These are phyloP conservation scores for Naematelia aurantialba DNA, from an alignment of 768 basidiomycete species.

Conservation along the genomic window DNA sequence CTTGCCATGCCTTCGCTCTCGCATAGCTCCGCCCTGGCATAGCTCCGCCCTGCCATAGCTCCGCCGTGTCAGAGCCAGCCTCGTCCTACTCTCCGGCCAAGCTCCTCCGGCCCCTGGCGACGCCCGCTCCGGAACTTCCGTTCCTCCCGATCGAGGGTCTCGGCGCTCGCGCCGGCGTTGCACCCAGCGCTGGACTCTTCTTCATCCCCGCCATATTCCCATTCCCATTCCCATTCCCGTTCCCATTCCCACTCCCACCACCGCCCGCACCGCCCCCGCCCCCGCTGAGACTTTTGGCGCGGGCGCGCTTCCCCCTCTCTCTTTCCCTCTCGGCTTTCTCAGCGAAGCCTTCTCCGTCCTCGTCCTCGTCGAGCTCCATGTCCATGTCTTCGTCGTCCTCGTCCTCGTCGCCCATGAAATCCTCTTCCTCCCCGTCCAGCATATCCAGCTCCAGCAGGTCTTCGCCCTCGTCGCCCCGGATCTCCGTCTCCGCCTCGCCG, in stretches of 20 bases:
- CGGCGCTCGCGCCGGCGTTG: not conserved
- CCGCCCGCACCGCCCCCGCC: too few relatives aligned
- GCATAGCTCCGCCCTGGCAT: too few relatives aligned
- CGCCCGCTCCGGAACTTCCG: not conserved
- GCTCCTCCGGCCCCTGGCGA: not conserved
- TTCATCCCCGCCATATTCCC: too few relatives aligned
- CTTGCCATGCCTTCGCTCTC: too few relatives aligned
- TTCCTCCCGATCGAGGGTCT: not conserved
- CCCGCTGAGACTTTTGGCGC: not conserved
- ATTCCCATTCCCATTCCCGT: too few relatives aligned
- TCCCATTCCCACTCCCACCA: too few relatives aligned
- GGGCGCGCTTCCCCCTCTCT: slow-evolving; percentile 4
- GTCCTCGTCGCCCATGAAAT: slow-evolving; percentile 17
- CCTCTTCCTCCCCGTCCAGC: slow-evolving; percentile 52
- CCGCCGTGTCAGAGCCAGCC: too few relatives aligned
- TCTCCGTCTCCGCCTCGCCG: slow-evolving; percentile 1
- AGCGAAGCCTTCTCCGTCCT: slow-evolving; percentile 35
- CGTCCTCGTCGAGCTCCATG: slow-evolving; percentile 46
- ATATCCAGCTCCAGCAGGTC: slow-evolving; percentile 48
- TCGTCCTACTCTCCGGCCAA: not conserved
- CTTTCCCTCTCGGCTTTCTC: not conserved
- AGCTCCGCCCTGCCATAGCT: too few relatives aligned
- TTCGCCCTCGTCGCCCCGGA: slow-evolving; percentile 53
- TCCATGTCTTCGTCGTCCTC: slow-evolving; percentile 38
- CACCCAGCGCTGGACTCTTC: not conserved